Conservation (phyloP, 148 eudicot species). For the Chenopodium album region DNA sequence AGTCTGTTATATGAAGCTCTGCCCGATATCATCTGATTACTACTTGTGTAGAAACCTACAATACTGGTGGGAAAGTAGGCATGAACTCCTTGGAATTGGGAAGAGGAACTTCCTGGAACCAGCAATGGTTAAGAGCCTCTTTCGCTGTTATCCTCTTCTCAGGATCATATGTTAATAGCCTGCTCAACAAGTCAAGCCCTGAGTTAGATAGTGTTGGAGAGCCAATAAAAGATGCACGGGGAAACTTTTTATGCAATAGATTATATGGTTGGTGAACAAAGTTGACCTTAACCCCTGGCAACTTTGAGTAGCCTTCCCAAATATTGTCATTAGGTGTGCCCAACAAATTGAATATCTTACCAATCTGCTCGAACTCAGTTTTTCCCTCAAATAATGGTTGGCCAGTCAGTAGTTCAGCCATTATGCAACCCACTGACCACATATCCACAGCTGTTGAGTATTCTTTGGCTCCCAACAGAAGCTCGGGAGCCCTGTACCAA, state of each 20-base stretch:
- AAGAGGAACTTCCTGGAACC: slow-evolving; percentile 56
- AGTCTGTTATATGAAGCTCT: neutral
- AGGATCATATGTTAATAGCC: slow-evolving; percentile 52
- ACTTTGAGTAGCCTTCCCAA: slow-evolving; percentile 58
- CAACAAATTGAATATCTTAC: slow-evolving; percentile 65
- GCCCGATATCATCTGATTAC: too few species aligned
- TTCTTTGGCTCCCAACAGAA: slow-evolving; percentile 67
- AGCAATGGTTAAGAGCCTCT: slow-evolving; percentile 55
- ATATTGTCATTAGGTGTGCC: slow-evolving; percentile 74
- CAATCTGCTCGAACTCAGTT: slow-evolving; percentile 62
- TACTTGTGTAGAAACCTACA: too few species aligned
- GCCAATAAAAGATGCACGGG: slow-evolving; percentile 51
- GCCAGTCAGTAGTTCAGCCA: slow-evolving; percentile 70
- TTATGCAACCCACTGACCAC: slow-evolving; percentile 96
- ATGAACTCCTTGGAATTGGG: slow-evolving; percentile 39
- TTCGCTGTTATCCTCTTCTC: slow-evolving; percentile 57
- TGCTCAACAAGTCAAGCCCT: slow-evolving; percentile 66
- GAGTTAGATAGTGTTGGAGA: slow-evolving; percentile 50
- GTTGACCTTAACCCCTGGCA: slow-evolving; percentile 59
- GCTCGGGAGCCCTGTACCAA: slow-evolving; percentile 98
- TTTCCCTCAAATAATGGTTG: slow-evolving; percentile 78
- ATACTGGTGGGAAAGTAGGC: slow-evolving; percentile 33
- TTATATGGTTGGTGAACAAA: slow-evolving; percentile 54
- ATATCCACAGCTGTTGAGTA: slow-evolving; percentile 90
- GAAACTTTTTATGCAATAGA: slow-evolving; percentile 49